Percentiles rank a stretch among this genome's conserved stretches.
phyloP scores from a whole-genome alignment of 768 basidiomycete species.

The Pulveroboletus ravenelii region DNA sequence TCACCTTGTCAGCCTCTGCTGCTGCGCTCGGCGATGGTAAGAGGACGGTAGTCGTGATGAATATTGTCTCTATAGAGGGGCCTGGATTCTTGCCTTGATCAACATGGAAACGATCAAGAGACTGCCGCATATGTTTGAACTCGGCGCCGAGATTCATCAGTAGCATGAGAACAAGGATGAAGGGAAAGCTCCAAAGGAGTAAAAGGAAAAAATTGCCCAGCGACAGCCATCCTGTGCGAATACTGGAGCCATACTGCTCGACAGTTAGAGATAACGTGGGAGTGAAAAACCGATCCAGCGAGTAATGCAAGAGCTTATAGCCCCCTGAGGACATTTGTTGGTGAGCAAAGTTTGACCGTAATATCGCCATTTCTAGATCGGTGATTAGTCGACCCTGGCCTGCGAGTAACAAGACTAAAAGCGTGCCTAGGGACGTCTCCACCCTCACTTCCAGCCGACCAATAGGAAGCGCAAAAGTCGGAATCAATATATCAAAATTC shows the following conservation, averaged over 20 bases:
- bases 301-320: constrained; percentile 51
- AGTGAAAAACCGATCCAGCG: constrained; percentile 52
- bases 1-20: not conserved
- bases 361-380: constrained; percentile 41
- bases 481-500: constrained; percentile 50
- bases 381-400: constrained; percentile 4
- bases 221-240: constrained; percentile 9
- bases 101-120: constrained; percentile 19
- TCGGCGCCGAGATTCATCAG: constrained; percentile 27
- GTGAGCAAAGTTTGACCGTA: constrained; percentile 56
- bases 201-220: constrained; percentile 12
- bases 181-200: constrained; percentile 15
- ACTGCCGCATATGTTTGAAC: constrained; percentile 22
- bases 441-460: constrained; percentile 61
- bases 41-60: constrained; percentile 28
- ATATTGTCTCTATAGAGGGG: constrained; percentile 23
- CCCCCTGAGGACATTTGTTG: constrained; percentile 39
- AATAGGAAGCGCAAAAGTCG: constrained; percentile 69
- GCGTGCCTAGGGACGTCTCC: constrained; percentile 50
- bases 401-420: not conserved
- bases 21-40: constrained; percentile 6
- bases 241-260: constrained; percentile 3
- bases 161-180: constrained; percentile 14
- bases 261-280: constrained; percentile 44
- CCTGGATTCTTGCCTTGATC: constrained; percentile 4